Evolutionary conservation across 1,284 basidiomycete genomes (phyloP).

Genomic region (Cystobasidiaceae sp.): DNA sequence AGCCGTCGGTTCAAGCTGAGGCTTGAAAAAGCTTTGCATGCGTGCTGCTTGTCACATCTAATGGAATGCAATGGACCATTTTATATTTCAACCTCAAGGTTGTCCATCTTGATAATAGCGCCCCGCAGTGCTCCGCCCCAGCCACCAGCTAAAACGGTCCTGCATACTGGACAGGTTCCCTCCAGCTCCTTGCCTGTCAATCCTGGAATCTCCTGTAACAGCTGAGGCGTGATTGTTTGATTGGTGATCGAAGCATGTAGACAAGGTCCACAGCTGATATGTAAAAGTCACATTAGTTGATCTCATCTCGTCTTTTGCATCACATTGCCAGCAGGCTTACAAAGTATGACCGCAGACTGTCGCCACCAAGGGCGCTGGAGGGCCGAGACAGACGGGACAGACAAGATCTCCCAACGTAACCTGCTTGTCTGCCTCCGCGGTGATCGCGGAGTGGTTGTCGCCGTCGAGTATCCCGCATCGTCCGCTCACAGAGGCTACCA

Average conservation of each 20-base stretch:
- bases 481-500: slow-evolving; percentile 12
- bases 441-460: not conserved
- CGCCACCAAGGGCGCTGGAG: slow-evolving; percentile 38
- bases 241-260: slow-evolving; percentile 11
- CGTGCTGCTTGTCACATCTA: too few species aligned
- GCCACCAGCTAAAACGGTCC: slow-evolving; percentile 11
- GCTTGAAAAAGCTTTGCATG: too few species aligned
- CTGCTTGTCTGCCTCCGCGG: not conserved
- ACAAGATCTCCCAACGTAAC: slow-evolving; percentile 29
- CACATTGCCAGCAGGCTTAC: slow-evolving; percentile 36
- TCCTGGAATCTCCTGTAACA: slow-evolving; percentile 10
- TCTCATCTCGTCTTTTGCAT: too few species aligned
- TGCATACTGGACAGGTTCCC: slow-evolving; percentile 28
- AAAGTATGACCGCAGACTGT: slow-evolving; percentile 41
- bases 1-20: too few species aligned
- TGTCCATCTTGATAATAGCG: slow-evolving; percentile 19
- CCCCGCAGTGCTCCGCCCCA: slow-evolving; percentile 18
- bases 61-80: too few species aligned
- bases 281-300: slow-evolving; percentile 6
- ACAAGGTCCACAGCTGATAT: slow-evolving; percentile 23
- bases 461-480: slow-evolving; percentile 1
- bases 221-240: slow-evolving; percentile 22
- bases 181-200: slow-evolving; percentile 17
- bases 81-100: not conserved
- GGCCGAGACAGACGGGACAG: slow-evolving; percentile 40